These are phyloP conservation scores for Hyaloscypha hepaticicola DNA, from an alignment of 495 filamentous ascomycete genomes.

Conservation along the genomic window DNA sequence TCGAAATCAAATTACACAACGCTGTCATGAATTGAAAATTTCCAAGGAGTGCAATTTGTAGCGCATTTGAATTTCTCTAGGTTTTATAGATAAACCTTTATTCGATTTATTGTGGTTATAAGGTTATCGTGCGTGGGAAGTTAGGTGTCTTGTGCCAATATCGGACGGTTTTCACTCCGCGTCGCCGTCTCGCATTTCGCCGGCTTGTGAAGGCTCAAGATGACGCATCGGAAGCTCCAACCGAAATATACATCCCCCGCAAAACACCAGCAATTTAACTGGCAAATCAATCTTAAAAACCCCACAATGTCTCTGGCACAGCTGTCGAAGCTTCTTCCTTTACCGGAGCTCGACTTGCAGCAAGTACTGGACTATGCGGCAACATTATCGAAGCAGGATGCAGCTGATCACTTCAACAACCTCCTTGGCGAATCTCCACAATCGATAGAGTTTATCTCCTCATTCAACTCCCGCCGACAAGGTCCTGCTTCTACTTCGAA, in stretches of 20 bases:
- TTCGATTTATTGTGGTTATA: no score
- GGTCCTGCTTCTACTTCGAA: constrained; percentile 29
- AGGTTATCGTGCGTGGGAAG: no score
- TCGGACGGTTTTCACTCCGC: no score
- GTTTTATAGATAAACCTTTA: no score
- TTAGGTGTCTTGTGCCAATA: no score
- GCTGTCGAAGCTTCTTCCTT: constrained; percentile 72
- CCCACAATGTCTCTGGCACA: constrained; percentile 60
- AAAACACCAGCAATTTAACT: not conserved
- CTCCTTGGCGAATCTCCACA: constrained; percentile 84
- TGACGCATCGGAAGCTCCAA: constrained; percentile 16
- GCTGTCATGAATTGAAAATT: no score
- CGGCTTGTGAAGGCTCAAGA: not conserved
- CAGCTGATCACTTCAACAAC: constrained; percentile 81
- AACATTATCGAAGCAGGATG: constrained; percentile 65
- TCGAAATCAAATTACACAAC: no score
- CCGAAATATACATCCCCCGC: constrained; percentile 7
- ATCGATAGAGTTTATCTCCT: constrained; percentile 86
- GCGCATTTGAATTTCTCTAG: no score
- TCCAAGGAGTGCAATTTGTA: no score
- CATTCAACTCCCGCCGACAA: constrained; percentile 76
- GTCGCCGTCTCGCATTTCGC: not conserved
- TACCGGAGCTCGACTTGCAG: constrained; percentile 78
- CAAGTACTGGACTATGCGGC: constrained; percentile 80
- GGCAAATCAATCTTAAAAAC: constrained; percentile 2